Base-by-base conservation (phyloP, 2,329 filamentous ascomycete species). In the Elsinoe necatrix region DNA sequence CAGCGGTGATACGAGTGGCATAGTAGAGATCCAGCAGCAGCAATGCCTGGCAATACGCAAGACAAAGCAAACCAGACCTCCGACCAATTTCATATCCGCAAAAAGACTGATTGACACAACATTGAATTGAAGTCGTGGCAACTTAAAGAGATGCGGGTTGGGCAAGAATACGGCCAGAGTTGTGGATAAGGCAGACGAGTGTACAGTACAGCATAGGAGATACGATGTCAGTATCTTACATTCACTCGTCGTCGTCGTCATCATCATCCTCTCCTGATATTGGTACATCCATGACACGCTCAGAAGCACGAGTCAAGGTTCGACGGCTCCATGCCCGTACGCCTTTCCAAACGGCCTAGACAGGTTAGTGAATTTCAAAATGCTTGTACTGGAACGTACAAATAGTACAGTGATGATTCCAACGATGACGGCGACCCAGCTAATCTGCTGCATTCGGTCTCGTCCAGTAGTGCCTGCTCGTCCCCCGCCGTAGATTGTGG, bases 21-120 rank as follows among this genome's bases (percentile, higher is more conserved):
- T 34, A 43, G 21, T 48, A 41, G 29, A 47, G 20, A n/a, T 14
- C 41, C 42, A 25, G 54, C 54, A 34, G 14, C 7, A 31, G 42
- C 54, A 35, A 34, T 47, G 54, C 23, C 29, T 16, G 9, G 42
- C 54, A 56, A 56, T 18, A 56, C 54, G 54, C 54, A 12, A 23
- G 29, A 21, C 54, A 41, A 47, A 47, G 54, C 54, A 43, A 47
- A 21, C 20, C 20, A 39, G 14, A n/a, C 29, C 41, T 56, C 54
- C 54, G 41, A 25, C 54, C 54, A 47, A 7, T 25, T 79, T 65
- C 63, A 80, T 95, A 79, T 95, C 78, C 88, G 90, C 90, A 95
- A 86, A 84, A 83, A 87, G 90, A 95, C 90, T 93, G 84, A 91
- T 93, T 84, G 86, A 84, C 88, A 90, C 82, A 82, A 83, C 84